Evolutionary conservation across 2,329 filamentous ascomycete species (phyloP).

Genomic region (Neofusicoccum umdonicola): DNA sequence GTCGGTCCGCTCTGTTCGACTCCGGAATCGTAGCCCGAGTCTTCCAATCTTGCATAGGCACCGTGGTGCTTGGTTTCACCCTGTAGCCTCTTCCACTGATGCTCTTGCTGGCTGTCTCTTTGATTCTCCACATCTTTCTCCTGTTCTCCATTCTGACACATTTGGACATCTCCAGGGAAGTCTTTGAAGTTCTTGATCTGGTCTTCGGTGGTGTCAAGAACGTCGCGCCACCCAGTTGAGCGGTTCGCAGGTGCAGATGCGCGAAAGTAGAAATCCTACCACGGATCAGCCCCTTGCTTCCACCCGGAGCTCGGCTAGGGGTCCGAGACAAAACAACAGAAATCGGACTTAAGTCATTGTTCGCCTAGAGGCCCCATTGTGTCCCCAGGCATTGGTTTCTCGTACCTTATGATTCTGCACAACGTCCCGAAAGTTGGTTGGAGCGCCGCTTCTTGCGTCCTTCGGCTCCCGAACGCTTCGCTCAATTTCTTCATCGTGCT

Average conservation of each 20-base stretch:
- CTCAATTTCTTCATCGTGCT: constrained; percentile 26
- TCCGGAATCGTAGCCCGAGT: constrained; percentile 19
- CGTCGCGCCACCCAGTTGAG: constrained; percentile 50
- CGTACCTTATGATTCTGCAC: neutral
- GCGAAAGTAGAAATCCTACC: constrained; percentile 40
- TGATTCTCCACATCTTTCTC: neutral
- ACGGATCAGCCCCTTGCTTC: constrained; percentile 27
- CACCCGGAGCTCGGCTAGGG: neutral
- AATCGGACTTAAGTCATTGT: too few relatives aligned
- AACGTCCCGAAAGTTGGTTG: neutral
- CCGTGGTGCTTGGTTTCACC: constrained; percentile 39
- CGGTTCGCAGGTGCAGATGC: constrained; percentile 32
- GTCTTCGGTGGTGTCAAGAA: constrained; percentile 49
- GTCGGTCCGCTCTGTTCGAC: constrained; percentile 22
- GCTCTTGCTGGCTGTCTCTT: constrained; percentile 13
- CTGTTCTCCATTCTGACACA: neutral
- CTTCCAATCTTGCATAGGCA: constrained; percentile 30
- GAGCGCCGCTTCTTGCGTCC: neutral
- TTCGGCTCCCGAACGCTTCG: constrained; percentile 20
- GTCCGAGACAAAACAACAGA: neutral
- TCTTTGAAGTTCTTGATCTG: constrained; percentile 49
- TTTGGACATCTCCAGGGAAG: constrained; percentile 35
- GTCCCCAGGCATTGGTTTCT: neutral
- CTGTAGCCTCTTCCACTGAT: constrained; percentile 31
- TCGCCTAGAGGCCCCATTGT: too few relatives aligned